Conservation (phyloP, 2,329 filamentous ascomycete species). For the Acarospora socialis region DNA sequence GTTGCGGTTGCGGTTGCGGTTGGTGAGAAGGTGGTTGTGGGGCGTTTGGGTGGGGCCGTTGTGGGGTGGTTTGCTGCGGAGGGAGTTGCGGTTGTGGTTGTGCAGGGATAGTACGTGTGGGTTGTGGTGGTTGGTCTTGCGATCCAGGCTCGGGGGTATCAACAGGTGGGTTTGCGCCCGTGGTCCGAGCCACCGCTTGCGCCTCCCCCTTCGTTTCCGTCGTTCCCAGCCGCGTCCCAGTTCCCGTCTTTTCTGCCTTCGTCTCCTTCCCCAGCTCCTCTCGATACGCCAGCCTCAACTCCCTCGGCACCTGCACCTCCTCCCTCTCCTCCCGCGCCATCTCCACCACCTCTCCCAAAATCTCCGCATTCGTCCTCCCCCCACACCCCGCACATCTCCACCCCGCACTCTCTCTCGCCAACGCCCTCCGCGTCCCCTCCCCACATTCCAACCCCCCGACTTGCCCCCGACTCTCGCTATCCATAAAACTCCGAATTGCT, state of each 20-base stretch:
- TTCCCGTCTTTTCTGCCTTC: constrained; percentile 13
- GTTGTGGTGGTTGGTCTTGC: not conserved
- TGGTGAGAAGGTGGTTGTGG: constrained; percentile 1
- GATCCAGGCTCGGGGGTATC: not conserved
- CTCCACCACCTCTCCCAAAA: constrained; percentile 57
- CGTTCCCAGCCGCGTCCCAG: constrained; percentile 4
- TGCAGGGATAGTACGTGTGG: constrained; percentile 1
- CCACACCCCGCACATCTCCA: constrained; percentile 61
- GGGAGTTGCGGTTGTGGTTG: constrained; percentile 1
- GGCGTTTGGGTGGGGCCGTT: not conserved
- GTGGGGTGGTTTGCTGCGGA: not conserved
- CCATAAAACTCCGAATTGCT: constrained; percentile 79
- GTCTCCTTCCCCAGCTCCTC: constrained; percentile 48
- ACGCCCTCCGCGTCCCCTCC: constrained; percentile 48
- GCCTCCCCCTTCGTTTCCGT: constrained; percentile 2
- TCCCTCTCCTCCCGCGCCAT: constrained; percentile 25
- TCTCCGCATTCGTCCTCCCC: constrained; percentile 52
- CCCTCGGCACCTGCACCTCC: constrained; percentile 26
- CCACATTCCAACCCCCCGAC: constrained; percentile 74
- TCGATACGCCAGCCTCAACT: constrained; percentile 53
- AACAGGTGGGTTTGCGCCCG: not conserved
- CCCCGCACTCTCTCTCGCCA: constrained; percentile 50
- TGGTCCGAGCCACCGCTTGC: not conserved
- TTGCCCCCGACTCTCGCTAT: constrained; percentile 74
- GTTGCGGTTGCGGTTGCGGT: constrained; percentile 1